These are phyloP conservation scores for Sambucus nigra DNA, from an alignment of 129 eudicot genomes.

Conservation along the genomic window DNA sequence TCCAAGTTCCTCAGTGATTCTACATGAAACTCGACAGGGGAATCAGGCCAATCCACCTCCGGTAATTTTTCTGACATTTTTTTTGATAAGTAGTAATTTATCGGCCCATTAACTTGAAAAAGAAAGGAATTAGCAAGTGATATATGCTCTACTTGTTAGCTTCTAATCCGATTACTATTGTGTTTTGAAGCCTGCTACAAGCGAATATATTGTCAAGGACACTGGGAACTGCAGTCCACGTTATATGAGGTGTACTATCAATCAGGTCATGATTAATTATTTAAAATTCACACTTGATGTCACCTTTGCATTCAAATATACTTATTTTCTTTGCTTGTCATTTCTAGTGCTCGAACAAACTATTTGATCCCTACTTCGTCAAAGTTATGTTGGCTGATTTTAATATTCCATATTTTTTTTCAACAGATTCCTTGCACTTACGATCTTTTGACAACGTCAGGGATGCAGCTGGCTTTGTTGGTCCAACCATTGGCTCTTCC, in stretches of 20 bases:
- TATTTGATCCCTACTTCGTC: conserved; percentile 5
- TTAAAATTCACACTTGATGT: background rate
- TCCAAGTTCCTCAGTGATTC: conserved; percentile 50
- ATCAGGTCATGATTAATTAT: conserved; percentile 48
- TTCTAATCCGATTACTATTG: background rate
- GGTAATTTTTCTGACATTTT: no score
- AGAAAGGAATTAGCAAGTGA: background rate
- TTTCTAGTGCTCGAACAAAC: background rate
- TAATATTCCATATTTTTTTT: conserved; percentile 16
- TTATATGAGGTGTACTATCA: conserved; percentile 88
- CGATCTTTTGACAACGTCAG: conserved; percentile 89
- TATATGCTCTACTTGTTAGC: no score
- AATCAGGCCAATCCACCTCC: conserved; percentile 99
- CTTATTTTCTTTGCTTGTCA: background rate
- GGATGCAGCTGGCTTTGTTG: conserved; percentile 92
- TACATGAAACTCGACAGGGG: conserved; percentile 93
- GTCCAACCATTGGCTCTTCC: conserved; percentile 99
- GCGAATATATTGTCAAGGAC: conserved; percentile 83
- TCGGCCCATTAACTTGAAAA: background rate
- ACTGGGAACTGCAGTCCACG: conserved; percentile 99
- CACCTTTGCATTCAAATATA: background rate
- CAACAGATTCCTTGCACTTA: conserved; percentile 81
- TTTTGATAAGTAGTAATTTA: no score
- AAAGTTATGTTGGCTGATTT: conserved; percentile 11
- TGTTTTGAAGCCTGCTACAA: conserved; percentile 88